Base-by-base conservation (phyloP, 495 filamentous ascomycete species). In the Aspergillus ellipticus region DNA sequence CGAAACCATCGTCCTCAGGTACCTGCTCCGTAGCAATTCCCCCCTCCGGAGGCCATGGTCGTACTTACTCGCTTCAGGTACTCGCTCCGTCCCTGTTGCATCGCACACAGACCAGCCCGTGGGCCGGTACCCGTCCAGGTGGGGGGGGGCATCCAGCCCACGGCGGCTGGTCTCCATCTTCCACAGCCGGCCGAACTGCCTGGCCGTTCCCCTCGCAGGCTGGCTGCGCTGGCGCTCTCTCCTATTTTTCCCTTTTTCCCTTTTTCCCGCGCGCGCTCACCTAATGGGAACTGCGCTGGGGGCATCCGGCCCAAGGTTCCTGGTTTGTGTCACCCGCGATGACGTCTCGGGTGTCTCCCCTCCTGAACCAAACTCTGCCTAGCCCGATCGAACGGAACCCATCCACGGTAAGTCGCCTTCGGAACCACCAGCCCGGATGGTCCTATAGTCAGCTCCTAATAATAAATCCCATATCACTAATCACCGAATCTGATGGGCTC, bases 81-180 rank as follows among this genome's bases (percentile, higher is more conserved):
- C 35, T 39, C 11, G 11, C 13, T n/a, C 35, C 8, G 6, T n/a
- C 35, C 35, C n/a, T 39, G 13, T 15, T 13, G 49, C 16, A 35
- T 31, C 52, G 47, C 52, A 54, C 52, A 54, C 52, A 47, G 52
- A 54, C 52, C 52, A 54, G 45, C 45, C 13, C 29, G 45, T 29
- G 45, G 45, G 28, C 28, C 45, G 16, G 43, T 8, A n/a, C 15
- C 45, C 45, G 21, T 28, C 24, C 11, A 16, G 21, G 11, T 16
- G 22, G 45, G 24, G 42, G 24, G 35, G 16, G 24, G 29, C 16
- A 35, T 33, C 7, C n/a, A 19, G 11, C 35, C 16, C 17, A 20
- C 33, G 33, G n/a, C 49, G n/a, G 13, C 35, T 11, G 4, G 11
- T 39, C 35, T n/a, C 35, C 11, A 10, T 39, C n/a, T 39, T 13